Percentiles rank a stretch among this genome's conserved stretches.
Conservation (phyloP, 495 filamentous ascomycete species). For the Aspergillus wentii region DNA sequence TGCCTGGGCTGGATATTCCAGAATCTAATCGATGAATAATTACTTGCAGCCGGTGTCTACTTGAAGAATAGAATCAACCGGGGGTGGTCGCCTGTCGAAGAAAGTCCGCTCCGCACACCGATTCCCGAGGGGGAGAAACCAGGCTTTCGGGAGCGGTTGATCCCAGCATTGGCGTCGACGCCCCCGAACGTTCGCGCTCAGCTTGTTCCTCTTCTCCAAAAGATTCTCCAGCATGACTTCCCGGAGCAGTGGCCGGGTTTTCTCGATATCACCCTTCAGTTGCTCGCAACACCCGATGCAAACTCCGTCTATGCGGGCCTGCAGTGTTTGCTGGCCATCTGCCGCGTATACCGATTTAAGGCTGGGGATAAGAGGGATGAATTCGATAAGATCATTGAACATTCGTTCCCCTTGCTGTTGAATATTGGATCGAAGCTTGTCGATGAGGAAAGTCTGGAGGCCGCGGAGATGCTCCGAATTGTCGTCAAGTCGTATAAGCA, state of each 20-base stretch:
- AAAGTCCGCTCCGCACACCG: constrained; percentile 52
- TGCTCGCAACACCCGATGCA: constrained; percentile 78
- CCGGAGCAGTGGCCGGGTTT: constrained; percentile 91
- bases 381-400: constrained; percentile 90
- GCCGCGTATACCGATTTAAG: constrained; percentile 92
- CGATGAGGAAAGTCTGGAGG: constrained; percentile 84
- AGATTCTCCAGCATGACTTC: constrained; percentile 93
- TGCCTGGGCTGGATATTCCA: no score
- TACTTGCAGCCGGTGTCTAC: constrained; percentile 79
- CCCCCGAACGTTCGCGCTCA: constrained; percentile 78
- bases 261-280: constrained; percentile 81
- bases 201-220: constrained; percentile 87
- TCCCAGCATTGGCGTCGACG: constrained; percentile 81
- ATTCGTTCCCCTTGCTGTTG: constrained; percentile 86
- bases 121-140: constrained; percentile 87
- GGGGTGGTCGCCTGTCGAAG: constrained; percentile 78
- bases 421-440: constrained; percentile 82
- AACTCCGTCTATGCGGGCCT: constrained; percentile 85
- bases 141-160: constrained; percentile 77
- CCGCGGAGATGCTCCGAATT: constrained; percentile 92
- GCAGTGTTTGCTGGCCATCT: constrained; percentile 90
- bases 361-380: constrained; percentile 72
- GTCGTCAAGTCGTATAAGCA: constrained; percentile 96
- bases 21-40: constrained; percentile 10
- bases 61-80: constrained; percentile 93